Base-by-base conservation (phyloP, 1,284 basidiomycete species). In the Cystobasidium pallidum region DNA sequence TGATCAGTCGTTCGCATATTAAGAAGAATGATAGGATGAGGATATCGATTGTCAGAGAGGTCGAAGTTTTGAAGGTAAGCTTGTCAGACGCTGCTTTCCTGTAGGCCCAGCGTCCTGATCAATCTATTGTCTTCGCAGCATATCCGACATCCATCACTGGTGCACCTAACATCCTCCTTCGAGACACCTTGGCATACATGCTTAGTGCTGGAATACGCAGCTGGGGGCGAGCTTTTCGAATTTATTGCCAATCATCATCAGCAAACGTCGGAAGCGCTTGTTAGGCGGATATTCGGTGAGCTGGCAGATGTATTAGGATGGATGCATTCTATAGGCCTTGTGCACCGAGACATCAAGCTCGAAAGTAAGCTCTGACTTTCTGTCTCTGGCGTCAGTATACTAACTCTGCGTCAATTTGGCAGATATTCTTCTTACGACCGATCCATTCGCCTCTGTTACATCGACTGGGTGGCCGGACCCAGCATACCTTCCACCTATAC, bases 311-410 rank as follows among this genome's bases (percentile, higher is more conserved):
- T 89, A 1, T 89, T 95, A 0, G 88, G 87, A 1, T 96, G 92
- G 91, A 89, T 96, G 87, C 93, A 96, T 79, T 85, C 86, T 55
- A 88, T 91, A 34, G 88, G 89, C 1, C 85, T 95, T 45, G 92
- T 95, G 0, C 93, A 96, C 82, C 86, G 93, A 1, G 93, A 96
- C 82, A 89, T 96, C 82, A 96, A 96, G 83, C 86, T 96, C 21
- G 93, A 96, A 82, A 96, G 91, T 93, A 78, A 78, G 91, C 57
- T 28, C 17, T 45, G 17, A 3, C 7, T 32, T 11, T 6, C 17
- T 51, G 10, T 26, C 24, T 36, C 17, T 34, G 43, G 11, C 34
- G 26, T n/a, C 13, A 15, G 3, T 3, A 1, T 57, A 3, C 19
- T 34, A 0, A 8, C 34, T n/a, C 19, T 45, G 68, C 49, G 52